A percentile compares a stretch with the other conserved stretches of the same genome.
These are phyloP conservation scores for Gaertneriomyces sp. DNA, from an alignment of 192 early-diverging fungal genomes.

Conservation along the genomic window DNA sequence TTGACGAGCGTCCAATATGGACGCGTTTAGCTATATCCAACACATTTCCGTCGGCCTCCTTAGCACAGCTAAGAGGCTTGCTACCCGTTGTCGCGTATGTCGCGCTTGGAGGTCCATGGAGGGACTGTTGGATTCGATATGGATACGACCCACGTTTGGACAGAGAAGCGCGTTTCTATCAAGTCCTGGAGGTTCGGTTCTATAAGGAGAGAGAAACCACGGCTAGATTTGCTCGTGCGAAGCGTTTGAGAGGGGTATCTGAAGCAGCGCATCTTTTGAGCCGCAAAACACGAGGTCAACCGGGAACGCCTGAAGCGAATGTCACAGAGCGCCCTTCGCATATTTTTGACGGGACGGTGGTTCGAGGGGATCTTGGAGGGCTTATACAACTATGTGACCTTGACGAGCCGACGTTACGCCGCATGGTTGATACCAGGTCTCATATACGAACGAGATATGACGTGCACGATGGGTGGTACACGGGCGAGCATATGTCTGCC, in stretches of 20 bases:
- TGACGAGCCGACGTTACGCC: slow-evolving; percentile 36
- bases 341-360: slow-evolving; percentile 39
- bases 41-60: slow-evolving; percentile 4
- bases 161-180: slow-evolving; percentile 28
- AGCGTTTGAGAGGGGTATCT: slow-evolving; percentile 30
- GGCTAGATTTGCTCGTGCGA: slow-evolving; percentile 22
- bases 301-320: neutral
- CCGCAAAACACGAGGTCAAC: neutral
- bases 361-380: slow-evolving; percentile 19
- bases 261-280: slow-evolving; percentile 10
- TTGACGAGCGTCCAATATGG: slow-evolving; percentile 33
- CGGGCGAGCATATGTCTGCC: slow-evolving; percentile 4
- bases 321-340: slow-evolving; percentile 17
- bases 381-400: slow-evolving; percentile 35
- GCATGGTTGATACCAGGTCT: slow-evolving; percentile 22
- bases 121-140: slow-evolving; percentile 40
- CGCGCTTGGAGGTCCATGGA: slow-evolving; percentile 33
- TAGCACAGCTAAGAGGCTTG: slow-evolving; percentile 19
- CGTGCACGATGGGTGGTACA: slow-evolving; percentile 45
- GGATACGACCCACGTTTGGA: slow-evolving; percentile 42
- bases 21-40: slow-evolving; percentile 38
- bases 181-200: slow-evolving; percentile 35
- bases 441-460: slow-evolving; percentile 23
- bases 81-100: slow-evolving; percentile 29
- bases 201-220: slow-evolving; percentile 19